These are phyloP conservation scores for Candida lessepsii DNA, from an alignment of 805 yeast species.

Conservation along the genomic window DNA sequence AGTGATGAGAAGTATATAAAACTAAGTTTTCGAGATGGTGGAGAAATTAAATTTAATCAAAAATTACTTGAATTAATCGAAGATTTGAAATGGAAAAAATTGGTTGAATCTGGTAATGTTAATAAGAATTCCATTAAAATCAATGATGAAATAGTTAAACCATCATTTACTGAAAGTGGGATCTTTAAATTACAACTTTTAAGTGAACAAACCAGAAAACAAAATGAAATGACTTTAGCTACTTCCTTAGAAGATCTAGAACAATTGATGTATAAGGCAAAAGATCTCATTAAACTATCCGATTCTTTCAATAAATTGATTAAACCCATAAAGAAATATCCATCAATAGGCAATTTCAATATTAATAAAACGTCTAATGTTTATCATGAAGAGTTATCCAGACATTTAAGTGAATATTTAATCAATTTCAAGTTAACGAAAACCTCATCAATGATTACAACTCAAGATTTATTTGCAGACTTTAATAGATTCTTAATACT, in stretches of 20 bases:
- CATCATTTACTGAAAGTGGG: constrained; percentile 42
- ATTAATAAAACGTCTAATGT: constrained; percentile 33
- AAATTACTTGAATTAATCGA: constrained; percentile 43
- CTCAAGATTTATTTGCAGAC: constrained; percentile 42
- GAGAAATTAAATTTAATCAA: constrained; percentile 54
- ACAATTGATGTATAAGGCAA: constrained; percentile 73
- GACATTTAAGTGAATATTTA: constrained; percentile 77
- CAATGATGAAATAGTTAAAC: background rate
- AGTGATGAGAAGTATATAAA: constrained; percentile 44
- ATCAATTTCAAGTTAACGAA: constrained; percentile 28
- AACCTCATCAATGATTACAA: constrained; percentile 37
- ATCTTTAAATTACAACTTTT: constrained; percentile 65
- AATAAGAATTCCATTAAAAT: constrained; percentile 37
- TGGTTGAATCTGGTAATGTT: constrained; percentile 31
- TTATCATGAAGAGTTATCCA: constrained; percentile 66
- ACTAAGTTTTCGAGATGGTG: constrained; percentile 73
- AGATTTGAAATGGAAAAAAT: constrained; percentile 48
- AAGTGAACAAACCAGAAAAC: constrained; percentile 52
- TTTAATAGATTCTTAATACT: constrained; percentile 36
- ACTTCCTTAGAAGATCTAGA: constrained; percentile 75
- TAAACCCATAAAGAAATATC: constrained; percentile 12
- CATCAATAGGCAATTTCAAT: constrained; percentile 31
- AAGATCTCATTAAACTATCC: constrained; percentile 63
- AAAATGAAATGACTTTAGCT: constrained; percentile 60
- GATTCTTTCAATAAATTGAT: constrained; percentile 34